These are phyloP conservation scores for Clonostachys sp. DNA, from an alignment of 2,329 filamentous ascomycete genomes.

Conservation along the genomic window DNA sequence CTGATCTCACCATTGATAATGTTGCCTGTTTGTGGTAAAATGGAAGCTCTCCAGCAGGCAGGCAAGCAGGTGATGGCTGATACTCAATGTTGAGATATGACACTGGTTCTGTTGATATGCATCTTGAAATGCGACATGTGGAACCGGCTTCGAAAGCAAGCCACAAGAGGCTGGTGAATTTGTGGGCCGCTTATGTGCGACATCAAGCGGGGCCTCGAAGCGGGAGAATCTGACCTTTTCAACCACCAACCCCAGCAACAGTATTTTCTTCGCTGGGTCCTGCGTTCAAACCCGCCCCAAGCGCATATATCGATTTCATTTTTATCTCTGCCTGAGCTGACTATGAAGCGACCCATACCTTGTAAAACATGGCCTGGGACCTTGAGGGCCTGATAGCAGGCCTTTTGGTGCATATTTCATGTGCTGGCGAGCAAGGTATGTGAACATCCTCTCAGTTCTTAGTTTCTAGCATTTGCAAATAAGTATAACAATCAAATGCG, in stretches of 20 bases:
- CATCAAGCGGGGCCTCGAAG: no score
- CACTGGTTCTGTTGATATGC: no score
- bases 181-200: no score
- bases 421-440: constrained; percentile 30
- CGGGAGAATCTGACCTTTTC: not conserved
- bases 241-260: not conserved
- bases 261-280: not conserved
- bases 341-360: constrained; percentile 14
- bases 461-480: not conserved
- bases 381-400: constrained; percentile 29
- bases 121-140: no score
- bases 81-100: no score
- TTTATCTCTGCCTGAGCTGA: constrained; percentile 1
- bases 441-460: constrained; percentile 1
- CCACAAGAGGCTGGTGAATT: not conserved
- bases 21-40: no score
- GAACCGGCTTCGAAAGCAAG: no score
- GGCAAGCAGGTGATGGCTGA: no score
- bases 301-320: not conserved
- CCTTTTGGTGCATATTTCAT: constrained; percentile 28
- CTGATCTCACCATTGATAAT: no score
- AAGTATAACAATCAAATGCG: not conserved
- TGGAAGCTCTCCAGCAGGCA: no score
- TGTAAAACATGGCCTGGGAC: constrained; percentile 25
- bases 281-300: not conserved